Percentiles rank a stretch among this genome's conserved stretches.
These are phyloP conservation scores for Nothophaeocryptopus gaeumannii DNA, from an alignment of 2,329 filamentous ascomycete genomes.

Conservation along the genomic window DNA sequence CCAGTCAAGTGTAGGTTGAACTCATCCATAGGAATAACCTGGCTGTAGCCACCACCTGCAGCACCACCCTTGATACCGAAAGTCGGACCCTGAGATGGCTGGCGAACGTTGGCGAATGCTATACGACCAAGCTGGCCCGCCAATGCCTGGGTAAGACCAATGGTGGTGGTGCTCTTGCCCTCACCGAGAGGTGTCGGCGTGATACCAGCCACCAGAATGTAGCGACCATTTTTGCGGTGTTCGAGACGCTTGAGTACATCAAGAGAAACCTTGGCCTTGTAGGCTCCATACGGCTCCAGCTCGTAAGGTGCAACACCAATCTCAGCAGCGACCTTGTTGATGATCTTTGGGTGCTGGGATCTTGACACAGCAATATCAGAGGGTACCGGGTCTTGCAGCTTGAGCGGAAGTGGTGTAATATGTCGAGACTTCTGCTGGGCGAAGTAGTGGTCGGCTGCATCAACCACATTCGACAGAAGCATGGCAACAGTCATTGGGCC, in stretches of 20 bases:
- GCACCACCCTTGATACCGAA: conserved; percentile 99
- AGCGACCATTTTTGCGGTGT: conserved; percentile 84
- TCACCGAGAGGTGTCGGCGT: conserved; percentile 95
- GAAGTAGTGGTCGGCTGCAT: conserved; percentile 77
- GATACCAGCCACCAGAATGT: conserved; percentile 91
- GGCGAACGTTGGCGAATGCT: conserved; percentile 93
- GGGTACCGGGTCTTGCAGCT: conserved; percentile 76
- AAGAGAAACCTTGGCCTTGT: conserved; percentile 94
- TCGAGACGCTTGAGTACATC: conserved; percentile 75
- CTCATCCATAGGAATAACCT: conserved; percentile 99
- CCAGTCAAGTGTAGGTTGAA: conserved; percentile 98
- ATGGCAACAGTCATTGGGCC: conserved; percentile 99
- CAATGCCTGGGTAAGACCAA: conserved; percentile 89
- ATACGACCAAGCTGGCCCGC: conserved; percentile 83
- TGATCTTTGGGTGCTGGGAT: conserved; percentile 85
- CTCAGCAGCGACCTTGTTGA: conserved; percentile 79
- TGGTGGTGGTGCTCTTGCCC: conserved; percentile 96
- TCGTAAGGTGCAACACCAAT: conserved; percentile 85
- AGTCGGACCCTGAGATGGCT: conserved; percentile 94
- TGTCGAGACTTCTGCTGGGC: conserved; percentile 77
- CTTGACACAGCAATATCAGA: conserved; percentile 92
- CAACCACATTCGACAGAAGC: conserved; percentile 92
- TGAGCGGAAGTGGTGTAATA: conserved; percentile 79
- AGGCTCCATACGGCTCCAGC: conserved; percentile 88
- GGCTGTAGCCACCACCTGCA: conserved; percentile 94